Evolutionary conservation across 176 grass and related monocot species (phyloP).

Genomic region (Urochloa ruziziensis): DNA sequence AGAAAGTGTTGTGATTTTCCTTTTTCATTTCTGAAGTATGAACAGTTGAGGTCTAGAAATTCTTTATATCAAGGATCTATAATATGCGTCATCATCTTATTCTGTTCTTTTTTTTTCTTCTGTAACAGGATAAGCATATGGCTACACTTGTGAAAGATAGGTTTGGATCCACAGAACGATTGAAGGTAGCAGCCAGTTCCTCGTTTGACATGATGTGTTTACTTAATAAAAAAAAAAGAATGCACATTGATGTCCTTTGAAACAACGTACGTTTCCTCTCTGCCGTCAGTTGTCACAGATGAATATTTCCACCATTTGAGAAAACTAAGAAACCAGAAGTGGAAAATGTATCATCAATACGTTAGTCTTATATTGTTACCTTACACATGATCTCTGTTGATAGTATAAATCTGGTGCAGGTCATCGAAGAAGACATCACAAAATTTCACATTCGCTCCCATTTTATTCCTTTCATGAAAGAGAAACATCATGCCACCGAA

Average conservation of each 20-base stretch:
- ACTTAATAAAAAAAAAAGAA: not conserved
- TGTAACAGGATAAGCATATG: constrained; percentile 78
- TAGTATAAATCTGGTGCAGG: constrained; percentile 35
- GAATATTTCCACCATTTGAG: not conserved
- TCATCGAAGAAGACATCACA: constrained; percentile 88
- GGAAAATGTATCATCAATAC: not conserved
- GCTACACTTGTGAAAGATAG: constrained; percentile 80
- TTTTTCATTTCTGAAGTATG: not conserved
- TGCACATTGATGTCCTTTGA: not conserved
- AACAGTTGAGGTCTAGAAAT: not conserved
- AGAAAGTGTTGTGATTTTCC: not conserved
- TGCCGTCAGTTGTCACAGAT: not conserved
- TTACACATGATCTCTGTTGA: not conserved
- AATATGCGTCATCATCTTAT: not conserved
- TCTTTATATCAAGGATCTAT: not conserved
- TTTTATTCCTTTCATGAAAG: constrained; percentile 72
- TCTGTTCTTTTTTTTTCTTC: not conserved
- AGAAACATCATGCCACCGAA: constrained; percentile 27
- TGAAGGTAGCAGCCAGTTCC: constrained; percentile 56
- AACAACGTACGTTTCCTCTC: not conserved
- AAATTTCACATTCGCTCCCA: constrained; percentile 72
- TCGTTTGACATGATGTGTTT: not conserved
- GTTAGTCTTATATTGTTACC: not conserved
- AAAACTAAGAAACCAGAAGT: not conserved
- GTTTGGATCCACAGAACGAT: constrained; percentile 59